Evolutionary conservation across 2,329 filamentous ascomycete genomes (phyloP).

Genomic region (Keithomyces neogunnii): DNA sequence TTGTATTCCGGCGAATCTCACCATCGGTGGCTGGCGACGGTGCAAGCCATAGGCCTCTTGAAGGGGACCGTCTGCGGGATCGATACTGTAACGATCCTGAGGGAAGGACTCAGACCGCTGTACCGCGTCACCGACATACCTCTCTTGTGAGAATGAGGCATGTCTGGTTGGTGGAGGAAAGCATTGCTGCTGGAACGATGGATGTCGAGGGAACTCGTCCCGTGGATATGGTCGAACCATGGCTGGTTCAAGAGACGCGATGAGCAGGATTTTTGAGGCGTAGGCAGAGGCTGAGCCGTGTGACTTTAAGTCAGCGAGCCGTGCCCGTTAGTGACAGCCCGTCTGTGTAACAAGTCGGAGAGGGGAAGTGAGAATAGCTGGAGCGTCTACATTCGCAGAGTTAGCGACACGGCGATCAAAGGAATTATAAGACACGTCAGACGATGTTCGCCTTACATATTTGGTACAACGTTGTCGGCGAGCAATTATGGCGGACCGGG

Average conservation of each 20-base stretch:
- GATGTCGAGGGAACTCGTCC: slow-evolving; percentile 28
- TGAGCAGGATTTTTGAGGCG: background rate
- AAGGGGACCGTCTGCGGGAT: slow-evolving; percentile 23
- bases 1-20: slow-evolving; percentile 14
- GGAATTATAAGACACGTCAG: background rate
- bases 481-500: background rate
- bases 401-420: background rate
- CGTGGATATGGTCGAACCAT: slow-evolving; percentile 35
- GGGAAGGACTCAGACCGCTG: slow-evolving; percentile 22
- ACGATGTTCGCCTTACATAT: background rate
- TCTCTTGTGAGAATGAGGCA: slow-evolving; percentile 19
- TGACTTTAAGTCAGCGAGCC: background rate
- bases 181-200: slow-evolving; percentile 17
- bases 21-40: slow-evolving; percentile 30
- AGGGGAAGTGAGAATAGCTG: background rate
- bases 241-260: slow-evolving; percentile 1
- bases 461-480: background rate
- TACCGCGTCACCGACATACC: slow-evolving; percentile 18
- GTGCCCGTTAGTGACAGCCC: background rate
- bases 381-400: background rate
- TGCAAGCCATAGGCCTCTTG: slow-evolving; percentile 24
- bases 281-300: background rate
- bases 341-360: background rate
- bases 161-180: slow-evolving; percentile 19
- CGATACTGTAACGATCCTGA: slow-evolving; percentile 20